A percentile compares a stretch with the other conserved stretches of the same genome.
These are phyloP conservation scores for Incumbomyces lentus DNA, from an alignment of 2,329 filamentous ascomycete genomes.

Conservation along the genomic window DNA sequence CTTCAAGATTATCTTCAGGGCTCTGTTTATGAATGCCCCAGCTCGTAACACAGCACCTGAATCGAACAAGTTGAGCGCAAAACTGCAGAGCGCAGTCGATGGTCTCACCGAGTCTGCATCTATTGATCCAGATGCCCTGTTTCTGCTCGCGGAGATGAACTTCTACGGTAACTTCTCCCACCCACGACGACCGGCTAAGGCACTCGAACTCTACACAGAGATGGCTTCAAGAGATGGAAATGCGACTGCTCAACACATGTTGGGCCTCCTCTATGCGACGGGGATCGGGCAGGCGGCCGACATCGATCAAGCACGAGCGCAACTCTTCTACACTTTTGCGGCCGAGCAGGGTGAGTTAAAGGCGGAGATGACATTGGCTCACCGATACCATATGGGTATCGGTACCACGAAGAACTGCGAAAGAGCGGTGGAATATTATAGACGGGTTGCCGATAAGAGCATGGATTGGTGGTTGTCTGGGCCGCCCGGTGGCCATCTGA, in stretches of 20 bases:
- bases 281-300: slow-evolving; percentile 73
- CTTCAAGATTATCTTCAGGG: slow-evolving; percentile 50
- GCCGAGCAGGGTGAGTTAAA: slow-evolving; percentile 71
- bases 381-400: slow-evolving; percentile 75
- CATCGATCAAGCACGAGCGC: slow-evolving; percentile 77
- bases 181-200: slow-evolving; percentile 66
- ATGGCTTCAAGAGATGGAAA: slow-evolving; percentile 73
- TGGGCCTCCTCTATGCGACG: slow-evolving; percentile 91
- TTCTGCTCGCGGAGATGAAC: slow-evolving; percentile 83
- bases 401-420: slow-evolving; percentile 80
- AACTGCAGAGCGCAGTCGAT: slow-evolving; percentile 47
- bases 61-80: slow-evolving; percentile 33
- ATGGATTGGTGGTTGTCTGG: slow-evolving; percentile 80
- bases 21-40: slow-evolving; percentile 56
- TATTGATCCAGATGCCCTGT: slow-evolving; percentile 65
- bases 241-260: slow-evolving; percentile 86
- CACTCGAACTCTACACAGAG: slow-evolving; percentile 71
- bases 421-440: slow-evolving; percentile 76
- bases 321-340: slow-evolving; percentile 91
- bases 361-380: slow-evolving; percentile 89
- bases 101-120: slow-evolving; percentile 50
- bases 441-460: slow-evolving; percentile 84
- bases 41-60: slow-evolving; percentile 33
- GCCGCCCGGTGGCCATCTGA: slow-evolving; percentile 73
- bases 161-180: slow-evolving; percentile 92